Base-by-base conservation (phyloP, 768 basidiomycete genomes). In the Multifurca ochricompacta region DNA sequence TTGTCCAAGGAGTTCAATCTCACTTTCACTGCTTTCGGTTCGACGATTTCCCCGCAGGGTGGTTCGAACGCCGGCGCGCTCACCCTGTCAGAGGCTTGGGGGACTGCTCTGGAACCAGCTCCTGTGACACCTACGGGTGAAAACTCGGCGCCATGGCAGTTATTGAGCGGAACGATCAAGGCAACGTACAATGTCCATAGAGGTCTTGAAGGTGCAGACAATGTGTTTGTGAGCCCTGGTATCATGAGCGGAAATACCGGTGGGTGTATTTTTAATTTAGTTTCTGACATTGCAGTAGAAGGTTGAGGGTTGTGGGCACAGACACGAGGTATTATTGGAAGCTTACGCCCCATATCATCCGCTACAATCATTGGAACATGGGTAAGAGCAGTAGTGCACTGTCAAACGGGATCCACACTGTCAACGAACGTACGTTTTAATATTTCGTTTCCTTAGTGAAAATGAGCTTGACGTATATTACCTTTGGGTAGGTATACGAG, bases 321-420 rank as follows among this genome's bases (percentile, higher is more conserved):
- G 75, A 78, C 61, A 78, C 77, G 14, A 59, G 66, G 37, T 66
- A 67, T 46, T 76, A 77, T 48, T 76, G 75, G 76, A 66, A 67
- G 50, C 67, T 78, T 23, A 75, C 76, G 19, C 59, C 58, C 31
- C 70, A 76, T 56, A 77, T 77, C 52, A 75, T 75, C 66, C 74
- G 76, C 37, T 78, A 75, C 61, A 65, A 70, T 56, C 58, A 60
- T 36, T 60, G 59, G 48, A 49, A 57, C 3, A 62, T 58, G 3
- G 58, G 60, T 49, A 54, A 66, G n/a, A n/a, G n/a, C 49, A 40
- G 48, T 25, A 59, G 59, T 21, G 62, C 62, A 4, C 61, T 64
- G 32, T n/a, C n/a, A n/a, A n/a, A n/a, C n/a, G n/a, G n/a, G n/a
- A n/a, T n/a, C n/a, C 68, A 69, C 53, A 67, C 68, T 8, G 56